Percentiles rank a stretch among this genome's conserved stretches.
Conservation (phyloP, 306 rosid genomes). For the Citrullus colocynthis region DNA sequence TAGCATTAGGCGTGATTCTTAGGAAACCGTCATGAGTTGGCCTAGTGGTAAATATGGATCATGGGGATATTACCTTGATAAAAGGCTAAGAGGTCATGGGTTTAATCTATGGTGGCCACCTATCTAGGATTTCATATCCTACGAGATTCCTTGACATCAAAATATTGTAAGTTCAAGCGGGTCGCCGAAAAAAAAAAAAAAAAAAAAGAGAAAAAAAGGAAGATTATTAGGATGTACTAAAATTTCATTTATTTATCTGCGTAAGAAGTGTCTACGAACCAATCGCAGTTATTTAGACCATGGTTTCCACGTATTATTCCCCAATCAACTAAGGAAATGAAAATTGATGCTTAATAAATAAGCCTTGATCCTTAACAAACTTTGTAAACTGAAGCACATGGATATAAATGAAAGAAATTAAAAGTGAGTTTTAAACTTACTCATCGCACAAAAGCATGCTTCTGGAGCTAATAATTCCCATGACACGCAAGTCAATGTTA, state of each 20-base stretch:
- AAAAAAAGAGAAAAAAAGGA: too few relatives aligned
- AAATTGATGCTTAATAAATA: not conserved
- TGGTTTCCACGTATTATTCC: not conserved
- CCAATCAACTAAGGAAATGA: not conserved
- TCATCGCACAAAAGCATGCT: conserved; percentile 70
- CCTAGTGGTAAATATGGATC: too few relatives aligned
- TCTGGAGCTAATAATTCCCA: conserved; percentile 78
- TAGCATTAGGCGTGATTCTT: not conserved
- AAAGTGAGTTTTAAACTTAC: conserved; percentile 42
- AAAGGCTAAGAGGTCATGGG: too few relatives aligned
- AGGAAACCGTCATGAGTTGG: not conserved
- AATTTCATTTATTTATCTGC: too few relatives aligned
- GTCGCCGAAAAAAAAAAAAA: too few relatives aligned
- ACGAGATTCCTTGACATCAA: too few relatives aligned
- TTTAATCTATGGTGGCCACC: too few relatives aligned
- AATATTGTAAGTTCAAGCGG: too few relatives aligned
- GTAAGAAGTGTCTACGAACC: not conserved
- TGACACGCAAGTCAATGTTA: conserved; percentile 86
- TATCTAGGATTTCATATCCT: too few relatives aligned
- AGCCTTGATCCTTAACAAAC: not conserved
- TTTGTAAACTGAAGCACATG: not conserved
- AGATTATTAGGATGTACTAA: too few relatives aligned
- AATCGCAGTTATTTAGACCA: not conserved
- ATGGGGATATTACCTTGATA: too few relatives aligned
- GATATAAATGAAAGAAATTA: not conserved